phyloP scores from a whole-genome alignment of 768 basidiomycete genomes.

The Chalciporus piperatus region DNA sequence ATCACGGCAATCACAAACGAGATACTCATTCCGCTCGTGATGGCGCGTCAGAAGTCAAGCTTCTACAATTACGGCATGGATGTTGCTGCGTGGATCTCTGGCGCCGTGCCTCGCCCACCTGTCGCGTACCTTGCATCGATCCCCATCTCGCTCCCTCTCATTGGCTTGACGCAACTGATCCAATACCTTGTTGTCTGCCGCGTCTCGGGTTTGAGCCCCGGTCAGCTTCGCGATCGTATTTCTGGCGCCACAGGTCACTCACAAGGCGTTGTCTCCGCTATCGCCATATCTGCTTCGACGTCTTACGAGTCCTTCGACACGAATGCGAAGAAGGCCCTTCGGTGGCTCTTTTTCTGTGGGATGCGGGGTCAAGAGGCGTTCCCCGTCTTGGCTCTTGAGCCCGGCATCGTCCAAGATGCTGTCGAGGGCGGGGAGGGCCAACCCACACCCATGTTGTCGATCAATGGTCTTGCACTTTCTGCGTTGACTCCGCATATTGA shows the following conservation, averaged over 20 bases:
- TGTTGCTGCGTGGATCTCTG: slow-evolving; percentile 80
- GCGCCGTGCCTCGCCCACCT: slow-evolving; percentile 66
- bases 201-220: slow-evolving; percentile 72
- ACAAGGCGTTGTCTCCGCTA: slow-evolving; percentile 94
- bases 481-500: slow-evolving; percentile 79
- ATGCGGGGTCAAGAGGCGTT: slow-evolving; percentile 93
- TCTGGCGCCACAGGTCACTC: slow-evolving; percentile 95
- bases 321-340: slow-evolving; percentile 81
- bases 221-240: slow-evolving; percentile 71
- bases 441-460: slow-evolving; percentile 90
- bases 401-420: slow-evolving; percentile 80
- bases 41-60: slow-evolving; percentile 50
- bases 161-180: slow-evolving; percentile 92
- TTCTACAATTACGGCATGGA: slow-evolving; percentile 83
- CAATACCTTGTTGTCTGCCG: slow-evolving; percentile 86
- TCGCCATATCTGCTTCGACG: slow-evolving; percentile 77
- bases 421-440: slow-evolving; percentile 91
- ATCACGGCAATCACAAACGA: slow-evolving; percentile 59
- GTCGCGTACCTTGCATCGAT: slow-evolving; percentile 87
- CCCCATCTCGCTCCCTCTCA: slow-evolving; percentile 92
- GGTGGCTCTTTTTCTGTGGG: slow-evolving; percentile 92
- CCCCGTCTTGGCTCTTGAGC: slow-evolving; percentile 88
- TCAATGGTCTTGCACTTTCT: slow-evolving; percentile 76
- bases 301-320: slow-evolving; percentile 69
- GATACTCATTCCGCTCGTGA: slow-evolving; percentile 69